phyloP scores from a whole-genome alignment of 1,284 basidiomycete genomes.

The Fomitopsis schrenkii region DNA sequence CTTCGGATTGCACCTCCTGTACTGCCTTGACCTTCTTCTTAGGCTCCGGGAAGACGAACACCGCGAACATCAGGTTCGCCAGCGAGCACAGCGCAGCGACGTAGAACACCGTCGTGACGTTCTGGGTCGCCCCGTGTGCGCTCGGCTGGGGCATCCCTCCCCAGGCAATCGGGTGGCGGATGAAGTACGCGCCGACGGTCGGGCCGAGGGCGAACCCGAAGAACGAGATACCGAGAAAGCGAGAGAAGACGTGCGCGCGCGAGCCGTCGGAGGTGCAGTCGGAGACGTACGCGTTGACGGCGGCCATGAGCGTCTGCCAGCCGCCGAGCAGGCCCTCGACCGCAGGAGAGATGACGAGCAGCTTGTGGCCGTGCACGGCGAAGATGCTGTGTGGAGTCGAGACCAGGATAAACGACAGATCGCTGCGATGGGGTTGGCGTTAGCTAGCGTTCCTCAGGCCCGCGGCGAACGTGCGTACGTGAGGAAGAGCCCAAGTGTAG shows the following conservation, averaged over 20 bases:
- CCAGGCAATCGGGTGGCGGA: conserved; percentile 48
- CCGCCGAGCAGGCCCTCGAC: conserved; percentile 86
- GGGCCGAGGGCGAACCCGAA: conserved; percentile 75
- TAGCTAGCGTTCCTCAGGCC: neutral
- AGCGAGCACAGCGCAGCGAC: conserved; percentile 44
- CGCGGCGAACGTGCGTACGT: conserved; percentile 47
- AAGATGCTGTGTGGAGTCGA: conserved; percentile 66
- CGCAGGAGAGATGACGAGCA: conserved; percentile 79
- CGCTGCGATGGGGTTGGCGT: conserved; percentile 40
- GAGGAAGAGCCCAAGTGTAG: conserved; percentile 69
- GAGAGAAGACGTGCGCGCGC: conserved; percentile 76
- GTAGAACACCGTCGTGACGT: conserved; percentile 58
- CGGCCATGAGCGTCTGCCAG: conserved; percentile 77
- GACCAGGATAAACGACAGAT: conserved; percentile 74
- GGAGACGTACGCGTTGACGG: conserved; percentile 80
- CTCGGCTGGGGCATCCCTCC: conserved; percentile 23
- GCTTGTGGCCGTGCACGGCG: conserved; percentile 61
- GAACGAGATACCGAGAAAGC: conserved; percentile 69
- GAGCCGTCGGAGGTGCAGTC: conserved; percentile 86
- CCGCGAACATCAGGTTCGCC: conserved; percentile 45
- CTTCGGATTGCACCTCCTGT: conserved; percentile 24
- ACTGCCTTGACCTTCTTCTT: conserved; percentile 40
- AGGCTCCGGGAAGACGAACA: conserved; percentile 66
- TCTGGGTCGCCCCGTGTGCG: conserved; percentile 24
- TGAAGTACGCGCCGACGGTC: conserved; percentile 67